Base-by-base conservation (phyloP, 1,139 yeast genomes). In the Kodamaea ohmeri region DNA sequence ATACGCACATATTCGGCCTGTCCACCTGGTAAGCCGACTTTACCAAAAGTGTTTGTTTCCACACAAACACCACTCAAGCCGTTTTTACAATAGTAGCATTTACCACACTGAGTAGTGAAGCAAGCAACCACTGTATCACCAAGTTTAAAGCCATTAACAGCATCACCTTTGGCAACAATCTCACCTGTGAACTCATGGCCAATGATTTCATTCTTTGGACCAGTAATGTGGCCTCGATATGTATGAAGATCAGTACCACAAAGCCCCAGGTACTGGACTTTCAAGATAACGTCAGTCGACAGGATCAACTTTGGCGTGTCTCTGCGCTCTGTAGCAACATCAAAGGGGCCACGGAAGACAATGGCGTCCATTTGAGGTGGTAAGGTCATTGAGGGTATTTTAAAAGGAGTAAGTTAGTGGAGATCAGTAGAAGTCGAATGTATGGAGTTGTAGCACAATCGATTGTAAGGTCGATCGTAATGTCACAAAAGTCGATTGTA, bases 211-310 rank as follows among this genome's bases (percentile, higher is more conserved):
- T 65, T 73, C 8, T 54, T 55, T 0, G 69, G 64, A 9, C 64
- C 60, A 20, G 65, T 59, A 26, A 76, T 71, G 41, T 74, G 74
- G 4, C 84, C 85, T 16, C 85, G 58, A 50, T 75, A 80, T 45
- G 75, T 70, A 53, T 79, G 85, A 32, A 79, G 59, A 50, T 79
- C 86, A 2, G 83, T 73, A 1, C 84, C 84, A 54, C 83, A 79
- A 17, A 78, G 57, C 2, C 82, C 83, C 1, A 80, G 71, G 40
- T 69, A 76, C 40, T 63, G 63, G 26, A 76, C 76, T 48, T 74
- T 72, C 39, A 79, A 55, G 26, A 79, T 63, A 1, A 71, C 83
- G 49, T 79, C 84, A 8, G 58, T 59, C 1, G 71, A 62, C 0
- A 48, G 45, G 22, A 53, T 45, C 18, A 79, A 49, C 27, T 48